phyloP scores from a whole-genome alignment of 441 rosid species.

The Euphorbia celastroides region DNA sequence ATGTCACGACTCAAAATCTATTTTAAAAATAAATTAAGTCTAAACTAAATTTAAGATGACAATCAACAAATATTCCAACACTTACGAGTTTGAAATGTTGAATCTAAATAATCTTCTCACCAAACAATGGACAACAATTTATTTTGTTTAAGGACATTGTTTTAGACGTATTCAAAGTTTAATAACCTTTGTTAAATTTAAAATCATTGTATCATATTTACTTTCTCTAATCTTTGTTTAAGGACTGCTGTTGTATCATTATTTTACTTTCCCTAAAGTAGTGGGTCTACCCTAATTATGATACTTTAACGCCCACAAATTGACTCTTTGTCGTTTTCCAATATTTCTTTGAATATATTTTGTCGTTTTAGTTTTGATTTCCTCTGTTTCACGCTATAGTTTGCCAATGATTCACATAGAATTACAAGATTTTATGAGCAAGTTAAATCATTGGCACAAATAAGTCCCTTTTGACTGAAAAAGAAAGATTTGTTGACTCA shows the following conservation, averaged over 20 bases:
- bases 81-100: too few relatives aligned
- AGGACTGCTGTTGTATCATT: slow-evolving; percentile 13
- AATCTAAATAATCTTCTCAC: too few relatives aligned
- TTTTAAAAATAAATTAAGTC: too few relatives aligned
- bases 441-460: neutral
- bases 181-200: too few relatives aligned
- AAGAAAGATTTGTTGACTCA: neutral
- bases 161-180: too few relatives aligned
- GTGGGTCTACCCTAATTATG: neutral
- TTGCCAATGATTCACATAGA: neutral
- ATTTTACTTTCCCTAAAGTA: neutral
- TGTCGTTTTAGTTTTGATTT: neutral
- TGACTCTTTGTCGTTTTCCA: slow-evolving; percentile 19
- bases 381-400: neutral
- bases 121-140: too few relatives aligned
- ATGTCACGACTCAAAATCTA: too few relatives aligned
- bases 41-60: too few relatives aligned
- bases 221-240: neutral
- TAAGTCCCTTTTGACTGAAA: neutral
- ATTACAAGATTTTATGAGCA: neutral
- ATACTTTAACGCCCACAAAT: slow-evolving; percentile 30
- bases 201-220: neutral
- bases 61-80: too few relatives aligned
- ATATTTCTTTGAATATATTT: neutral
- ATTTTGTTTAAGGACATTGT: too few relatives aligned